Percentiles rank a stretch among this genome's conserved stretches.
Conservation (phyloP, 805 yeast species). For the Starmerella apis region DNA sequence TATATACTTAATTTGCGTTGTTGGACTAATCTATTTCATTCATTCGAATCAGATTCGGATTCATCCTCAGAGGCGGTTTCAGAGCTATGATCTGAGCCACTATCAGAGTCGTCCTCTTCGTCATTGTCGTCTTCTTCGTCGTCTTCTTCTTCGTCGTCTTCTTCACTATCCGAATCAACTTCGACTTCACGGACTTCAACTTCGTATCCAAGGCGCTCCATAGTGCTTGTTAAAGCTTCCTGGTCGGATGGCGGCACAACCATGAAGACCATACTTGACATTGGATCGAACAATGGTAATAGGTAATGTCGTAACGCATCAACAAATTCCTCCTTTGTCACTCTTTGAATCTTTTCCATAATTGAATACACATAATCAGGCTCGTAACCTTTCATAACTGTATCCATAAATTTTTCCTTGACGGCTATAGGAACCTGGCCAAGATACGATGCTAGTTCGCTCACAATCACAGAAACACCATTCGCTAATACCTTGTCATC, state of each 20-base stretch:
- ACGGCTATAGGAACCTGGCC: slow-evolving; percentile 60
- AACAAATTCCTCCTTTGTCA: slow-evolving; percentile 42
- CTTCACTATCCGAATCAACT: slow-evolving; percentile 8
- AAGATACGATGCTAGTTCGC: slow-evolving; percentile 56
- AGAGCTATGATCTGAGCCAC: not conserved
- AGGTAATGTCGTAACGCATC: slow-evolving; percentile 47
- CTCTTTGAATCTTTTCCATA: slow-evolving; percentile 42
- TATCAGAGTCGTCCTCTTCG: not conserved
- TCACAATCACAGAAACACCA: slow-evolving; percentile 66
- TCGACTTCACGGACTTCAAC: slow-evolving; percentile 48
- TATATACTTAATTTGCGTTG: not conserved
- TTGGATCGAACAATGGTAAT: slow-evolving; percentile 50
- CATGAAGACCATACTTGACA: slow-evolving; percentile 50
- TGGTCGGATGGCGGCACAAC: slow-evolving; percentile 63
- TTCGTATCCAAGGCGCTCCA: slow-evolving; percentile 47
- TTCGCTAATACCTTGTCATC: slow-evolving; percentile 56
- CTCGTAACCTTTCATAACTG: slow-evolving; percentile 59
- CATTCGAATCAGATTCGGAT: not conserved
- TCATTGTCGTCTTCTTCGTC: slow-evolving; percentile 1
- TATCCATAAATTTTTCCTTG: slow-evolving; percentile 52
- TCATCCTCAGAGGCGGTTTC: not conserved
- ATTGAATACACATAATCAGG: slow-evolving; percentile 48
- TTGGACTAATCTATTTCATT: too few species aligned
- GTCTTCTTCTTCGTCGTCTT: slow-evolving; percentile 1
- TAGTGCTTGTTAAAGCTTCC: slow-evolving; percentile 39